Percentiles rank a stretch among this genome's conserved stretches.
phyloP scores from a whole-genome alignment of 805 yeast genomes.

The Nakazawaea ishiwadae region DNA sequence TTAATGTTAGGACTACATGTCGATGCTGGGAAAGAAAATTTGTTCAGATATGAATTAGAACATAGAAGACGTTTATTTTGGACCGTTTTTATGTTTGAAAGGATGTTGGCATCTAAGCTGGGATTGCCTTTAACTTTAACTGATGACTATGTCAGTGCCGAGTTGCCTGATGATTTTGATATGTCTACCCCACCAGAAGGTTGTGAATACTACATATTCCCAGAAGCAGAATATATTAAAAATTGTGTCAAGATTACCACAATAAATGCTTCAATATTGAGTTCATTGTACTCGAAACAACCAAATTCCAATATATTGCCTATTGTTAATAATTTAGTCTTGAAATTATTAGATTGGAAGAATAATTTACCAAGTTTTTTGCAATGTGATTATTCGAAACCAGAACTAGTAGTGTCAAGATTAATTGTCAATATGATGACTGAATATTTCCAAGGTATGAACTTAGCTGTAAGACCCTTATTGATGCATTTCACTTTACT shows the following conservation, averaged over 20 bases:
- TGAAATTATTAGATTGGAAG: slow-evolving; percentile 64
- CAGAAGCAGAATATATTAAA: slow-evolving; percentile 71
- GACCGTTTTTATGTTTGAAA: slow-evolving; percentile 39
- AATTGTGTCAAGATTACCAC: slow-evolving; percentile 77
- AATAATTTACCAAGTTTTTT: slow-evolving; percentile 58
- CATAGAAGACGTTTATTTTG: slow-evolving; percentile 38
- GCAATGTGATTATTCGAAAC: slow-evolving; percentile 54
- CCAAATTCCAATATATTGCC: slow-evolving; percentile 75
- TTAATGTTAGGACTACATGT: slow-evolving; percentile 77
- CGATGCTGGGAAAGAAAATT: slow-evolving; percentile 64
- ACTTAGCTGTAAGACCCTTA: slow-evolving; percentile 72
- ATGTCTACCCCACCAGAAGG: slow-evolving; percentile 58
- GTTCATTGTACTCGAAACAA: slow-evolving; percentile 67
- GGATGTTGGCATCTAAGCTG: slow-evolving; percentile 80
- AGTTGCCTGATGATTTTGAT: slow-evolving; percentile 67
- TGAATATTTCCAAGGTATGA: slow-evolving; percentile 79
- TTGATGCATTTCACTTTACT: slow-evolving; percentile 71
- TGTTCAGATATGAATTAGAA: slow-evolving; percentile 49
- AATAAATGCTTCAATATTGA: slow-evolving; percentile 68
- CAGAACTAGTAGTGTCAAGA: slow-evolving; percentile 55
- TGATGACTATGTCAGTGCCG: slow-evolving; percentile 77
- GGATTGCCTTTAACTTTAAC: slow-evolving; percentile 77
- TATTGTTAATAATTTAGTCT: slow-evolving; percentile 64
- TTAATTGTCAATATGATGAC: slow-evolving; percentile 72
- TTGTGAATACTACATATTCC: slow-evolving; percentile 64